Base-by-base conservation (phyloP, 805 yeast species). In the Ogataea nakhonphanomensis region DNA sequence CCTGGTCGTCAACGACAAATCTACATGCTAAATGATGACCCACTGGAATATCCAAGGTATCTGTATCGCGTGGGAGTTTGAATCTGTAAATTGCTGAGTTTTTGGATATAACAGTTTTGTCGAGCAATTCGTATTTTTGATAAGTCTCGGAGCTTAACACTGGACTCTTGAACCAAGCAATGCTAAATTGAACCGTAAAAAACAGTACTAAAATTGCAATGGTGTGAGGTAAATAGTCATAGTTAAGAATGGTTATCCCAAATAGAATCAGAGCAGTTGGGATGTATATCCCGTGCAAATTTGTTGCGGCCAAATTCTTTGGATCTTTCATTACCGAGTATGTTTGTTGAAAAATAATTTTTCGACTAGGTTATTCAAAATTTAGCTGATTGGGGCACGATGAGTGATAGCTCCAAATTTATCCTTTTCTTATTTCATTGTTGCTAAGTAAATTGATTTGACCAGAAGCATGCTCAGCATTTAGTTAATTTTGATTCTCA, bases 1-100 rank as follows among this genome's bases (percentile, higher is more conserved):
- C 79, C 53, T 72, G 69, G 26, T 72, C 81, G 37, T 71, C 70
- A 25, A 76, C 58, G 5, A 50, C 53, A 9, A 73, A 61, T 41
- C 63, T 61, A 48, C 82, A 81, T 9, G 84, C 86, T 36, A 85
- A 67, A 59, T 83, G 85, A 55, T 81, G 86, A 25, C 93, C 93
- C 30, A 84, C 75, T 17, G 91, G 89, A 33, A 84, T 71, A 39
- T 76, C 69, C 50, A 85, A 67, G 7, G 74, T 68, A 53, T 83
- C 89, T 29, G 74, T 71, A 4, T 78, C 78, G 40, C 79, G 72
- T 43, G 67, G 67, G 53, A 85, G 66, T 54, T 77, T 77, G 65
- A 85, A 85, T 44, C 93, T 69, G 58, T 84, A 85, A 44, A 85
- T 76, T 30, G 90, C 89, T 6, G 81, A 64, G 62, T 84, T 80